These are phyloP conservation scores for Bacterosira constricta DNA, from an alignment of 108 stramenopile genomes.

Conservation along the genomic window DNA sequence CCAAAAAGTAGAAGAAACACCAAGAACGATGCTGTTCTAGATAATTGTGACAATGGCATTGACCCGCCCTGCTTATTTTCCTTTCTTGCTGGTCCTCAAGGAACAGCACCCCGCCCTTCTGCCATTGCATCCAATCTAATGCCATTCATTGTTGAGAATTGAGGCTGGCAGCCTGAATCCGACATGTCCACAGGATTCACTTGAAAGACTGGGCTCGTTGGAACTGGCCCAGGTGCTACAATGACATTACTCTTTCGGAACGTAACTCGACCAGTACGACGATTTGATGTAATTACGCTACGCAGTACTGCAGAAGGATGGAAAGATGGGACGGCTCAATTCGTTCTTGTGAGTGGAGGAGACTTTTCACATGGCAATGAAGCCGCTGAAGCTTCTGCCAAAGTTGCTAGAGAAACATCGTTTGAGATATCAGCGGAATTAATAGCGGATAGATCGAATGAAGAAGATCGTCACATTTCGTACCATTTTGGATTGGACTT, in stretches of 20 bases:
- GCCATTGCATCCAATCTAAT: constrained; percentile 21
- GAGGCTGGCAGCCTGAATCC: constrained; percentile 49
- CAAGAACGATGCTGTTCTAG: background rate
- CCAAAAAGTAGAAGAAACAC: background rate
- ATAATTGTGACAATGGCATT: constrained; percentile 37
- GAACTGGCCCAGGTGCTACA: constrained; percentile 29
- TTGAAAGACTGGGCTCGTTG: constrained; percentile 54
- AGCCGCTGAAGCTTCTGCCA: constrained; percentile 32
- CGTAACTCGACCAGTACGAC: constrained; percentile 37
- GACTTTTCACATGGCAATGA: constrained; percentile 42
- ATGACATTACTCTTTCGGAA: constrained; percentile 46
- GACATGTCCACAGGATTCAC: constrained; percentile 53
- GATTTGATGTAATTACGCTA: constrained; percentile 44
- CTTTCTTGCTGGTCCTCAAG: constrained; percentile 46
- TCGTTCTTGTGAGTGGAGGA: constrained; percentile 46
- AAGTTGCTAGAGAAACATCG: constrained; percentile 25
- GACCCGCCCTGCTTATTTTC: constrained; percentile 50
- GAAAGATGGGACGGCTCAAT: constrained; percentile 43
- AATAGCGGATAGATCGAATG: constrained; percentile 12
- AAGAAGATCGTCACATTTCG: constrained; percentile 36
- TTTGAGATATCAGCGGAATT: constrained; percentile 48
- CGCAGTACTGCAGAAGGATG: constrained; percentile 40
- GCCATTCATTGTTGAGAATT: constrained; percentile 49
- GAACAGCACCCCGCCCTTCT: constrained; percentile 39
- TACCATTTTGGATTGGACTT: constrained; percentile 52